These are phyloP conservation scores for Amphibolis antarctica DNA, from an alignment of 106 monocot genomes.

Conservation along the genomic window DNA sequence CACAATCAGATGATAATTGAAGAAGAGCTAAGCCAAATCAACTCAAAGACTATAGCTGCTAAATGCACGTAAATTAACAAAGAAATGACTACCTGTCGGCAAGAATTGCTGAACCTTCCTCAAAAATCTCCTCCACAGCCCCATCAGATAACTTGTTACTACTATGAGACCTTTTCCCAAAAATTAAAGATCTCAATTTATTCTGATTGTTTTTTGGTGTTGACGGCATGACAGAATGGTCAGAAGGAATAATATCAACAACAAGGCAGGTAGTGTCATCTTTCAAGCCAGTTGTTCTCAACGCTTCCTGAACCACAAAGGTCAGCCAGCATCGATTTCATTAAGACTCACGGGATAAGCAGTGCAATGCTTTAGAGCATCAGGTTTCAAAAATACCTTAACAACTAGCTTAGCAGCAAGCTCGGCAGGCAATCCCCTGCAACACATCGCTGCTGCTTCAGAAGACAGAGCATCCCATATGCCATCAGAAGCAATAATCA, in stretches of 20 bases:
- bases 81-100: constrained; percentile 64
- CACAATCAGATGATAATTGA: too few species aligned
- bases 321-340: too few species aligned
- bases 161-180: constrained; percentile 46
- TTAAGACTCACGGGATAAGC: too few species aligned
- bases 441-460: constrained; percentile 68
- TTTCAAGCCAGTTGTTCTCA: constrained; percentile 85
- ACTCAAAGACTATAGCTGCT: too few species aligned
- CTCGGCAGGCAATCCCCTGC: constrained; percentile 79
- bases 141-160: constrained; percentile 57
- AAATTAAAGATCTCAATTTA: constrained; percentile 60
- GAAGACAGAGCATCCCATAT: constrained; percentile 85
- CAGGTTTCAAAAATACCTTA: constrained; percentile 73
- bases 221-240: constrained; percentile 45
- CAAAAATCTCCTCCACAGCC: constrained; percentile 91
- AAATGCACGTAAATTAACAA: too few species aligned
- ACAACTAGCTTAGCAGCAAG: constrained; percentile 86
- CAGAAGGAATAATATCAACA: constrained; percentile 83
- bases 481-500: constrained; percentile 96
- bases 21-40: too few species aligned
- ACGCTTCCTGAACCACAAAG: constrained; percentile 89
- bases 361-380: too few species aligned
- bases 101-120: constrained; percentile 99
- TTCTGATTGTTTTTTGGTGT: constrained; percentile 55
- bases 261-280: constrained; percentile 99